Base-by-base conservation (phyloP, 352 stramenopile species). In the Hyphochytrium catenoides region DNA sequence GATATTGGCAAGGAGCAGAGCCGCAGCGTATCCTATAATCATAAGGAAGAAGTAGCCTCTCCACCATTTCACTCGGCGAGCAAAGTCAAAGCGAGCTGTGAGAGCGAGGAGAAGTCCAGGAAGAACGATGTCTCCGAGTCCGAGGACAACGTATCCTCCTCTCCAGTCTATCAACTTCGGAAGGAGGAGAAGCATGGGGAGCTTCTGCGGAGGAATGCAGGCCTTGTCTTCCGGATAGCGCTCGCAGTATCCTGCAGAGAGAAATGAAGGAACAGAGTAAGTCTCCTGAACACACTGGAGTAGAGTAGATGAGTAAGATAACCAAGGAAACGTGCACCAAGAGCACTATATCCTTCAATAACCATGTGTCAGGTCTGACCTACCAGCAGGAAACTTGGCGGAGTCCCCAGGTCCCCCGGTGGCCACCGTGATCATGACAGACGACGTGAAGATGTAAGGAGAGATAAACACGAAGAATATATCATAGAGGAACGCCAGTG, bases 391-490 rank as follows among this genome's bases (percentile, higher is more conserved):
- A 3, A 17, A 32, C 34, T 12, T 4, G 56, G 27, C 59, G 61
- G 4, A n/a, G n/a, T n/a, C n/a, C n/a, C n/a, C n/a, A n/a, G n/a
- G n/a, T n/a, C 76, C 79, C 43, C 60, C 74, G 9, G 74, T 94
- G 7, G 81, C 84, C 8, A 87, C 81, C 50, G 84, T 89, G 46
- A 94, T 84, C 81, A 95, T 94, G 43, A 95, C 69, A 37, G 56
- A 83, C 40, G 79, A 52, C n/a, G 64, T 40, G 42, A 89, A 88
- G 22, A 92, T 69, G 35, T 73, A 69, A 3, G 77, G 79, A 26
- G 75, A 90, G 22, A 94, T 50, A 54, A 95, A 94, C 14, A 94
- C 77, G 64, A 94, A 93, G 50, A 93, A 94, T 26, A 94, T 74
- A 51, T 95, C 81, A 52, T 95, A 95, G 44, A 84, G 64, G 56